Evolutionary conservation across 192 early-diverging fungal species (phyloP), one percentile per base, ranked within the genome.

Genomic region (Dissophora ornata): DNA sequence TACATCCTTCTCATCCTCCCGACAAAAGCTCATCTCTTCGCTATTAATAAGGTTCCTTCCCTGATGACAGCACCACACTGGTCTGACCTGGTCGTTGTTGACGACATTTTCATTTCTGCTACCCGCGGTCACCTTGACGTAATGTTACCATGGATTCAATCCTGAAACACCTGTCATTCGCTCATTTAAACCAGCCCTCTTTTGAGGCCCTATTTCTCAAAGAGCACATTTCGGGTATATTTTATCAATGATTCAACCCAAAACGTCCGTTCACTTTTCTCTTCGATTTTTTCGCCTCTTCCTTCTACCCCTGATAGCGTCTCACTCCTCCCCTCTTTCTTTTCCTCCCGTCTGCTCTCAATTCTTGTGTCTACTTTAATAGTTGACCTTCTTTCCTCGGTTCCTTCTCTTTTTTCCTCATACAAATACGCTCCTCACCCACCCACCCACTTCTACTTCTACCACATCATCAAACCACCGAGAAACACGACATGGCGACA

Each of bases 61-160:
- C n/a, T n/a, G n/a, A n/a, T n/a, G n/a, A n/a, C n/a, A n/a, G n/a
- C n/a, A n/a, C n/a, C n/a, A n/a, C n/a, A n/a, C n/a, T n/a, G n/a
- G n/a, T n/a, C n/a, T n/a, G n/a, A n/a, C n/a, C n/a, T n/a, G n/a
- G n/a, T n/a, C n/a, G n/a, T n/a, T n/a, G n/a, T n/a, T n/a, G n/a
- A n/a, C n/a, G n/a, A n/a, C n/a, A n/a, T n/a, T n/a, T n/a, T n/a
- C n/a, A n/a, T n/a, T n/a, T n/a, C n/a, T 45, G 4, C 19, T n/a
- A 22, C 24, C 21, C 36, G 58, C 50, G 65, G 65, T 67, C 65
- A 67, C 65, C 55, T 58, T 67, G 65, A 67, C 65, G 65, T 58
- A 67, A 67, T 19, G 56, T 13, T n/a, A n/a, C n/a, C n/a, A n/a
- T n/a, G n/a, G n/a, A n/a, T n/a, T n/a, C n/a, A 40, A 22, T 50